Evolutionary conservation across 1,284 basidiomycete genomes (phyloP).

Genomic region (Sporisorium graminicola): DNA sequence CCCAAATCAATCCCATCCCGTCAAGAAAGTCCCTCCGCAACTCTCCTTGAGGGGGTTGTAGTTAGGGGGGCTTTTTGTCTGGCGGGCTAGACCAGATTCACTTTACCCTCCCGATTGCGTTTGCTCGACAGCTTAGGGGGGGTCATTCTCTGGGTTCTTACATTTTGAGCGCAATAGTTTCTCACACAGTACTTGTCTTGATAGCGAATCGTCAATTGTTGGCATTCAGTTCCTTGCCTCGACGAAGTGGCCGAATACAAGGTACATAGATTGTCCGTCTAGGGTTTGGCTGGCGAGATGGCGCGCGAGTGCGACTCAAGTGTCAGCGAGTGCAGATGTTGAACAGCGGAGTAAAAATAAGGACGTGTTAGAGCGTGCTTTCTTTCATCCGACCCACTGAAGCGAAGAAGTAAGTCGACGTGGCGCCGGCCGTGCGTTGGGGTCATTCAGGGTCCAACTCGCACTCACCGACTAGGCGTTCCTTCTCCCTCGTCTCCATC

Average conservation of each 20-base stretch:
- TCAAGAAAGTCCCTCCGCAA: conserved; percentile 10
- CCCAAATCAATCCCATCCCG: conserved; percentile 30
- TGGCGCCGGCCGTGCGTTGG: background rate
- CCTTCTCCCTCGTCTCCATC: too few relatives aligned
- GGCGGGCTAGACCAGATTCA: conserved; percentile 41
- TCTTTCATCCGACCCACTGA: background rate
- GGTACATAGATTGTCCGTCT: background rate
- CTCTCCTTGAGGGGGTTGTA: conserved; percentile 1
- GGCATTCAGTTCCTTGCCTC: too few relatives aligned
- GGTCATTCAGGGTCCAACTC: conserved; percentile 4
- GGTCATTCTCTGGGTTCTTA: conserved; percentile 52
- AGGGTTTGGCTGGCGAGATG: background rate
- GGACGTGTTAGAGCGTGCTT: background rate
- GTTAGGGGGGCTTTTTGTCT: conserved; percentile 6
- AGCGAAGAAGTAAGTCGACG: background rate
- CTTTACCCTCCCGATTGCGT: conserved; percentile 40
- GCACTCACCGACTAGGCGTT: too few relatives aligned
- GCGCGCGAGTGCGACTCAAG: background rate
- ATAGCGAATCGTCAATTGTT: background rate
- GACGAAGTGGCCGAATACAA: background rate
- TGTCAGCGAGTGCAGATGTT: background rate
- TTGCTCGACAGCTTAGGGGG: background rate
- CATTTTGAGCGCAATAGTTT: conserved; percentile 10
- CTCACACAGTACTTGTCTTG: background rate
- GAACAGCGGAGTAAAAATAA: background rate